phyloP scores from a whole-genome alignment of 192 early-diverging fungal species.

The Coemansia sp. region DNA sequence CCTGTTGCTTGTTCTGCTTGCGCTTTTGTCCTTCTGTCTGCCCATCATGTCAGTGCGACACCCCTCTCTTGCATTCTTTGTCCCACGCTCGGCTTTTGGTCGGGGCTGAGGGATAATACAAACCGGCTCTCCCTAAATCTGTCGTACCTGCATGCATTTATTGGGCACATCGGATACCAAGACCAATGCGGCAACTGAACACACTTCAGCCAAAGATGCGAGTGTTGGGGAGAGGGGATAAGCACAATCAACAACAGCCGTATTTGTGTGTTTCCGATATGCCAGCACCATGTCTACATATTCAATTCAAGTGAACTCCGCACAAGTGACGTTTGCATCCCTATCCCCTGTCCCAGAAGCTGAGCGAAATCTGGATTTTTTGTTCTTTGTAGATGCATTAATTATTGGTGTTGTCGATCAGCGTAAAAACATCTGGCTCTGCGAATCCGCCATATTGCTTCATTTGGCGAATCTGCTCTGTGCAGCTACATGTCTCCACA shows the following conservation, averaged over 20 bases:
- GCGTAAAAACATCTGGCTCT: neutral
- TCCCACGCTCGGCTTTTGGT: constrained; percentile 5
- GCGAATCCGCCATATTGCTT: neutral
- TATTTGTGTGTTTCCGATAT: neutral
- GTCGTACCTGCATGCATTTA: constrained; percentile 1
- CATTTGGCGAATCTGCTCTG: neutral
- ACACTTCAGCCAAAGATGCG: neutral
- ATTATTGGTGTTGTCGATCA: neutral
- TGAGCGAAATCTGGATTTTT: neutral
- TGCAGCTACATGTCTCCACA: neutral
- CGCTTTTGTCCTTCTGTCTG: neutral
- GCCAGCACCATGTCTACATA: neutral
- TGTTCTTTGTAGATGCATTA: neutral
- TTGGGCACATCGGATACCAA: constrained; percentile 3
- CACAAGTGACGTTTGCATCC: neutral
- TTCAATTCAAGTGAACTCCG: neutral
- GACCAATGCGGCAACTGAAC: neutral
- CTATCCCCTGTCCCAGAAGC: neutral
- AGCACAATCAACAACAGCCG: neutral
- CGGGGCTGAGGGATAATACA: neutral
- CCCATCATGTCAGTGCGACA: neutral
- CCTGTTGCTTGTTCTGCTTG: neutral
- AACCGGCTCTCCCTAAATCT: neutral
- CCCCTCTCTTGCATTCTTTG: neutral
- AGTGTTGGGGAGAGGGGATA: neutral